These are phyloP conservation scores for Saccharomycopsis malanga DNA, from an alignment of 805 yeast species.

Conservation along the genomic window DNA sequence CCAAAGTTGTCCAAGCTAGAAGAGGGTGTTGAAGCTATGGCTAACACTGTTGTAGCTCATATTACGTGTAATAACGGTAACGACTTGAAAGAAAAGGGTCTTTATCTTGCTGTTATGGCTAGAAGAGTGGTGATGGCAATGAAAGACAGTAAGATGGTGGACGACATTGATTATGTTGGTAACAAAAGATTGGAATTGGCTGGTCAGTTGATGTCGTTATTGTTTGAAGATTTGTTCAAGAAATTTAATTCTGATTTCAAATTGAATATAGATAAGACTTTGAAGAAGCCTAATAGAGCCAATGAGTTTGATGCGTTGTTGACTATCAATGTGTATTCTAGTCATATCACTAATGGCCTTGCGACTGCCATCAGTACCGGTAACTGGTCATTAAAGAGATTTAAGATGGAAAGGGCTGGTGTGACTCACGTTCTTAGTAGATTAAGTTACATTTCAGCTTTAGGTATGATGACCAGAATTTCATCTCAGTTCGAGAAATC, in stretches of 20 bases:
- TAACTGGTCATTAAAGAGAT: constrained; percentile 96
- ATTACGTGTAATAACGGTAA: constrained; percentile 68
- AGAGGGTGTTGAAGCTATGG: constrained; percentile 95
- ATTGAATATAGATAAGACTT: constrained; percentile 85
- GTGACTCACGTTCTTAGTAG: constrained; percentile 94
- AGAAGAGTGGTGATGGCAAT: constrained; percentile 94
- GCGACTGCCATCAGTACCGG: constrained; percentile 98
- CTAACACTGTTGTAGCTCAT: constrained; percentile 95
- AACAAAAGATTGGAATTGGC: constrained; percentile 95
- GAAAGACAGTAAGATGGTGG: constrained; percentile 92
- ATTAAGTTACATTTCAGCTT: constrained; percentile 84
- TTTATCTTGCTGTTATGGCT: constrained; percentile 94
- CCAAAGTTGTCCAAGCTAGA: constrained; percentile 76
- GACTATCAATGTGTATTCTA: constrained; percentile 84
- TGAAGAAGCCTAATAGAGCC: constrained; percentile 90
- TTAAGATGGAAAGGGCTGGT: constrained; percentile 99
- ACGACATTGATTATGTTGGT: constrained; percentile 97
- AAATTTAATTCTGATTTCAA: constrained; percentile 94
- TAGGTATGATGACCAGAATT: constrained; percentile 99
- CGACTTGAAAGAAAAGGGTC: constrained; percentile 89
- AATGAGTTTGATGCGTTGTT: constrained; percentile 91
- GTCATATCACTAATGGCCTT: constrained; percentile 88
- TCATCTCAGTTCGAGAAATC: constrained; percentile 99
- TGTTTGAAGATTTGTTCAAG: constrained; percentile 95
- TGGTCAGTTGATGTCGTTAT: constrained; percentile 90